Percentiles rank a stretch among this genome's conserved stretches.
Evolutionary conservation across 352 stramenopile genomes (phyloP).

Genomic region (Phytopythium aichiense): DNA sequence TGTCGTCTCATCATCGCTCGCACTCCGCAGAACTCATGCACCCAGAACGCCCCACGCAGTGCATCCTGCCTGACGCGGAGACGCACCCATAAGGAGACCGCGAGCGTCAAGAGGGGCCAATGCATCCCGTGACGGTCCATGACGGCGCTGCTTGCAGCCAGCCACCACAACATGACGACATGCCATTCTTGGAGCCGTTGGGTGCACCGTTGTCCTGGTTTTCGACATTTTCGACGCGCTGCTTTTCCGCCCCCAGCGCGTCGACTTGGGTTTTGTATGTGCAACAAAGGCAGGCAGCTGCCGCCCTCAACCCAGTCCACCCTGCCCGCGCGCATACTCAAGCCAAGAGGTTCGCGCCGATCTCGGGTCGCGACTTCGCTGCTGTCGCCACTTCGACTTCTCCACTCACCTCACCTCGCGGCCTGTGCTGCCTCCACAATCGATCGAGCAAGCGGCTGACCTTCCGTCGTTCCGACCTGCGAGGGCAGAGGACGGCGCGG

Average conservation of each 20-base stretch:
- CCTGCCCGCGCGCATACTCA: not conserved
- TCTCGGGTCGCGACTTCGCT: not conserved
- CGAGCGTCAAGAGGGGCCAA: no score
- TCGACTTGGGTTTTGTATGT: not conserved
- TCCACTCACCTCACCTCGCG: not conserved
- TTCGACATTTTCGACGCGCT: slow-evolving; percentile 4
- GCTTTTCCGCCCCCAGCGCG: not conserved
- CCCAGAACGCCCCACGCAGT: no score
- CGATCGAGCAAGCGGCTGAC: not conserved
- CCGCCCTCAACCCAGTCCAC: not conserved
- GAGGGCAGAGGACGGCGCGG: not conserved
- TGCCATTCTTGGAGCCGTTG: not conserved
- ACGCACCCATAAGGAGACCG: no score
- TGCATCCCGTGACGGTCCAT: no score
- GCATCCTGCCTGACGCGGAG: no score
- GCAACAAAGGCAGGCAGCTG: not conserved
- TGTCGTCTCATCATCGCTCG: no score
- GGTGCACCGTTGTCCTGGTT: not conserved
- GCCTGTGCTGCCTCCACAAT: not conserved
- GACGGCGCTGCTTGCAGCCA: not conserved
- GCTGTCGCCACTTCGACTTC: not conserved
- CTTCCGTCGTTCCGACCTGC: not conserved
- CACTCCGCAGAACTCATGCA: no score
- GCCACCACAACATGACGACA: not conserved
- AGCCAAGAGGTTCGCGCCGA: not conserved